Evolutionary conservation across 441 rosid species (phyloP), one percentile per base, ranked within the genome.

Genomic region (Capsella rubella): DNA sequence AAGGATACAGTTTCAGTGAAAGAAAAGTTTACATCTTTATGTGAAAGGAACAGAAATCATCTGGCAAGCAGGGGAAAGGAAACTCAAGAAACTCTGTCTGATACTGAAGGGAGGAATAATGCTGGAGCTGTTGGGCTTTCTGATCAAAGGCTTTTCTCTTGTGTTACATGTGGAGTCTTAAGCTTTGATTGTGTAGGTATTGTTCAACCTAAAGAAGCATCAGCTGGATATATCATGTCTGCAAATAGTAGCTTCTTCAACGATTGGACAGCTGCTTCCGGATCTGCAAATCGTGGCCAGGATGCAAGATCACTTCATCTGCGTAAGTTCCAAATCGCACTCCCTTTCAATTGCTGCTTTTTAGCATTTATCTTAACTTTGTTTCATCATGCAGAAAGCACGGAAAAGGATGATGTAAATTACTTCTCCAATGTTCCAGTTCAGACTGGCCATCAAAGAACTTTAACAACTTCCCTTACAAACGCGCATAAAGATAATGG

Each of bases 101-200:
- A 53, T 15, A 51, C 52, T 35, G 87, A 81, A 74, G 72, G 74
- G 63, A 82, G 72, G 64, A 49, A 40, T 73, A 56, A 49, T 49
- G 64, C 59, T 66, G 85, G 75, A 72, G 81, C 83, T 68, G 89
- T 84, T 69, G 85, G 83, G 77, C 79, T 89, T 67, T 89, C 97
- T 0, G 90, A 92, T 83, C 98, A 92, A 82, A 89, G 95, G 79
- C 90, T 89, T 67, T 93, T 96, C 80, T 87, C 97, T 10, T 96
- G 99, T 71, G 96, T 87, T 67, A 88, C 93, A 0, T 96, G 99
- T 78, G 99, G 99, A 78, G 82, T 96, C 70, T 81, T 92, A 84
- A 81, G 92, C 79, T 93, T 89, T 80, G 89, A 85, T 77, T 96
- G 99, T 70, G 80, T 93, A 74, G 98, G 98, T 69, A 73, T 96